phyloP scores from a whole-genome alignment of 192 early-diverging fungal species.

The Lobosporangium transversale region DNA sequence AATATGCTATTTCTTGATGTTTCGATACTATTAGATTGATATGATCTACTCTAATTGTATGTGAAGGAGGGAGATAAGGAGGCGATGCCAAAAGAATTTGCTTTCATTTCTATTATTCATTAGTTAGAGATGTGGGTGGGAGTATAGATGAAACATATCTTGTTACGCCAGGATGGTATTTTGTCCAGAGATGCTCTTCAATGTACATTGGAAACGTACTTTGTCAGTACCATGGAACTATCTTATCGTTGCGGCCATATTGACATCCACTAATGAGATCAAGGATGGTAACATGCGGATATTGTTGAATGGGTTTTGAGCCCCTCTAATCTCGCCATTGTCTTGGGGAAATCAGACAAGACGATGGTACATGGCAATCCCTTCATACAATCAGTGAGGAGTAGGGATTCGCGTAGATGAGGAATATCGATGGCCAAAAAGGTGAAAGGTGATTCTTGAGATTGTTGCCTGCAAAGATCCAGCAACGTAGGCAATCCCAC shows the following conservation, averaged over 20 bases:
- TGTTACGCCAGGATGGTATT: conserved; percentile 5
- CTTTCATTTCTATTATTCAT: no score
- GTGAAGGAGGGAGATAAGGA: no score
- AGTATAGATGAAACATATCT: neutral
- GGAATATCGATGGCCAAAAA: conserved; percentile 55
- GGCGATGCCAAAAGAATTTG: no score
- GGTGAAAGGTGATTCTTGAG: conserved; percentile 27
- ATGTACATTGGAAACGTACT: conserved; percentile 16
- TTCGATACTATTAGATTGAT: no score
- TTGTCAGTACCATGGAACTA: conserved; percentile 5
- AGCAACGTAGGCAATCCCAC: conserved; percentile 1
- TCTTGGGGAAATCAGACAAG: conserved; percentile 25
- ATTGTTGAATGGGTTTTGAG: conserved; percentile 11
- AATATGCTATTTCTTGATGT: no score
- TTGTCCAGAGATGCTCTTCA: conserved; percentile 6
- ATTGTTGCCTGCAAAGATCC: neutral
- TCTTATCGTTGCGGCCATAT: conserved; percentile 8
- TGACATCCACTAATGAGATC: conserved; percentile 15
- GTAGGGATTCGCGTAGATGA: conserved; percentile 28
- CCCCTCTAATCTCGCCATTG: neutral
- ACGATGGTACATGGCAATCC: conserved; percentile 46
- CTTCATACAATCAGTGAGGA: conserved; percentile 14
- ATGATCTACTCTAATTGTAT: no score
- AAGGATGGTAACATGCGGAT: conserved; percentile 10
- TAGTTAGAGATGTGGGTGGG: no score